Base-by-base conservation (phyloP, 2,329 filamentous ascomycete species). In the Uncinocarpus reesii region DNA sequence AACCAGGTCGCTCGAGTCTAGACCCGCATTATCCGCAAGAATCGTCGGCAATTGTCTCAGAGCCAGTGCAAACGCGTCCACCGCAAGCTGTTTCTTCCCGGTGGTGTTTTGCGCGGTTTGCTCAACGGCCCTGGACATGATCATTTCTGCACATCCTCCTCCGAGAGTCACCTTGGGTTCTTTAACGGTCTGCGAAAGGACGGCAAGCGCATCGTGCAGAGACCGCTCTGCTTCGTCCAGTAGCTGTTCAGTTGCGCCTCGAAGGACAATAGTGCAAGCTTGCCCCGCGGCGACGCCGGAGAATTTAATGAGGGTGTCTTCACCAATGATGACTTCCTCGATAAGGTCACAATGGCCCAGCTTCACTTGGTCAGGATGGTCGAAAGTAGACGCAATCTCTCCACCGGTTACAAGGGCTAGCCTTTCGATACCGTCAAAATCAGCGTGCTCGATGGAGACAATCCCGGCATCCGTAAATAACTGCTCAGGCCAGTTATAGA, bases 401-500 rank as follows among this genome's bases (percentile, higher is more conserved):
- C 90, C 92, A 54, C 92, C 92, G 4, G 92, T 98, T 37, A 98
- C 92, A 43, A 98, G 76, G 7, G 92, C 90, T 58, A 98, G 71
- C 36, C 92, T 80, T 75, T 98, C 92, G 57, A 98, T 93, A 55
- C 92, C 92, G 64, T 98, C 92, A 63, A 98, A 98, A 71, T 98
- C 92, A 56, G 92, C 92, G 67, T 98, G 92, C 73, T 98, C 92
- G 59, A 98, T 98, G 23, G 88, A 95, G 76, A 94, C 86, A 69
- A 98, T 96, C 53, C 92, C 92, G 6, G 89, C 90, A 66, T 98
- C 92, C 29, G 90, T 88, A 64, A 98, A 98, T 40, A 98, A 83
- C 71, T 98, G 92, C 71, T 98, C 92, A 4, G 92, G 92, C 92
- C 92, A 98, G 77, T 98, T 98, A 78, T 98, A 98, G 72, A 98